Base-by-base conservation (phyloP, 2,329 filamentous ascomycete species). In the Xylariaceae sp. region DNA sequence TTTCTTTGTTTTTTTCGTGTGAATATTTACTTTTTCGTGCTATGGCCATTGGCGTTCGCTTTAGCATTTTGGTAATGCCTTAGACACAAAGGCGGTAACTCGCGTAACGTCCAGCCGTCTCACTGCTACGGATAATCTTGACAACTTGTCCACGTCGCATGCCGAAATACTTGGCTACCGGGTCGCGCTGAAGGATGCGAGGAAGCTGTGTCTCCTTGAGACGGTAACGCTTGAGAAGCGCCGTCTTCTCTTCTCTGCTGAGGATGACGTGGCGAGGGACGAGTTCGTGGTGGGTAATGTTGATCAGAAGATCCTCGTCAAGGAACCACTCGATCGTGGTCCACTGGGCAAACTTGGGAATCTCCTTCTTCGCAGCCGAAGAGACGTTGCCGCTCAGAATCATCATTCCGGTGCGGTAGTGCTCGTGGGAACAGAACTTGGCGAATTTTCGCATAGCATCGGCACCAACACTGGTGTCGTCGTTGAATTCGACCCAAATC, bases 161-260 rank as follows among this genome's bases (percentile, higher is more conserved):
- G 10, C 94, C 94, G 57, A 97, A 79, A 74, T 97, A 99, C 69
- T 89, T 87, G 30, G 94, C 90, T 55, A 99, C 92, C 2, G 94
- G 94, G 74, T 99, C 94, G 67, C 89, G 90, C 66, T 89, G 84
- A 75, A 96, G 85, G 69, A 99, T 96, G 58, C 94, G 84, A 3
- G 94, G 94, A 71, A 99, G 80, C 79, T 99, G 94, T 8, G 91
- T 97, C 82, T 99, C 94, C 85, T 97, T 97, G 74, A 99, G 78
- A 53, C 94, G 86, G 77, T 99, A 99, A 64, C 94, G 82, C 77
- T 92, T 86, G 62, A 99, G 81, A 70, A 99, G 78, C 44, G 89
- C 88, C 51, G 78, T 78, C 83, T 97, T 97, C 80, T 99, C 94
- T 70, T 95, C 91, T 51, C 86, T 83, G 70, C 90, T 96, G 58